Base-by-base conservation (phyloP, 108 stramenopile species). In the Bacterosira constricta region DNA sequence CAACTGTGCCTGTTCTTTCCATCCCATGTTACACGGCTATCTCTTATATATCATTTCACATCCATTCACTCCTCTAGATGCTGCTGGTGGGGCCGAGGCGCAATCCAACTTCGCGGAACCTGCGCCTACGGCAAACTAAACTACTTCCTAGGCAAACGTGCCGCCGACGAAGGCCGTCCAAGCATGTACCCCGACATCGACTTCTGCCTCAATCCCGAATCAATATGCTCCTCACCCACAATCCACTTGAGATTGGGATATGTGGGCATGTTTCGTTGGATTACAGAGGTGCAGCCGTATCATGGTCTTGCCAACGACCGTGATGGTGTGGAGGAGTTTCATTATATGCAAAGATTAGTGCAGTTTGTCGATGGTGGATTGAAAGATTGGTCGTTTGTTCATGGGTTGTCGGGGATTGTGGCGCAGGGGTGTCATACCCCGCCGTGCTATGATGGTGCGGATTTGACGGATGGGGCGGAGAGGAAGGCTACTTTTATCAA, bases 61-160 rank as follows among this genome's bases (percentile, higher is more conserved):
- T n/a, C n/a, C n/a, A n/a, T n/a, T 37, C 17, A 31, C 18, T 37
- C 51, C 13, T n/a, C 45, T 2, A 69, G 81, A 4, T 82, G 82
- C 68, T 83, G 82, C 46, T 83, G 78, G 73, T 83, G 82, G 82
- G 82, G 82, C 15, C 50, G 82, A 64, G 82, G 82, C 21, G 55
- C 64, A 1, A 49, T 83, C 9, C 73, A 69, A 6, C 63, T 66
- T 0, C 47, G 63, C 13, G 82, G 82, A 15, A 45, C 69, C 11
- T 83, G 82, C 55, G 64, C 64, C 50, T 79, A 72, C 38, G 82
- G 82, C 35, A 83, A 83, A 39, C 55, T 83, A 0, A 83, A 83
- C 47, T 73, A 75, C 41, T 83, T 57, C 34, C 62, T 79, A 18
- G 82, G 75, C 34, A 71, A 79, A 25, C 49, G 64, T 20, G 72